Percentiles rank a stretch among this genome's conserved stretches.
These are phyloP conservation scores for Fagopyrum tataricum DNA, from an alignment of 148 eudicot genomes.

Conservation along the genomic window DNA sequence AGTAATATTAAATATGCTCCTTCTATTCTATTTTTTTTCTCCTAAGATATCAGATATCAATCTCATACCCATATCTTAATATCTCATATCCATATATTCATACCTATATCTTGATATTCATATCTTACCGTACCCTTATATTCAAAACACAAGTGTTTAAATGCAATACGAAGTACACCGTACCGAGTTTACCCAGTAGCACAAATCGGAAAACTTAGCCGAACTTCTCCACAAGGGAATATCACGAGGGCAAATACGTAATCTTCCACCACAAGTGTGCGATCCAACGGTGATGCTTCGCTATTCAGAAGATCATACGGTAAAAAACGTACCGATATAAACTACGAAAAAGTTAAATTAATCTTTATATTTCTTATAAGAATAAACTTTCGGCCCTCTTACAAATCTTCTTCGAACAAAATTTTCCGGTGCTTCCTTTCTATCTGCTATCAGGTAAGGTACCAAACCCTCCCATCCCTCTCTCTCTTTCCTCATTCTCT, in stretches of 20 bases:
- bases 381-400: constrained; percentile 4
- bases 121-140: no score
- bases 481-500: not conserved
- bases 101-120: no score
- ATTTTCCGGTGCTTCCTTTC: constrained; percentile 23
- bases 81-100: no score
- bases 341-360: constrained; percentile 7
- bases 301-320: not conserved
- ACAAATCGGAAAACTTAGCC: not conserved
- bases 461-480: constrained; percentile 17
- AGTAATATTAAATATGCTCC: no score
- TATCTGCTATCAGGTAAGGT: constrained; percentile 29
- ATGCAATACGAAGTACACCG: no score
- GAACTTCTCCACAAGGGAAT: not conserved
- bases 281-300: constrained; percentile 2
- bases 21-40: no score
- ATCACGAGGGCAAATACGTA: constrained; percentile 4
- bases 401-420: constrained; percentile 5
- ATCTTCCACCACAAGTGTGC: not conserved
- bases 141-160: no score
- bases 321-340: not conserved
- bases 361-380: not conserved
- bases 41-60: no score
- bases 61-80: no score
- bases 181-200: not conserved